A percentile compares a stretch with the other conserved stretches of the same genome.
Evolutionary conservation across 495 filamentous ascomycete species (phyloP).

Genomic region (Penicillium robsamsonii): DNA sequence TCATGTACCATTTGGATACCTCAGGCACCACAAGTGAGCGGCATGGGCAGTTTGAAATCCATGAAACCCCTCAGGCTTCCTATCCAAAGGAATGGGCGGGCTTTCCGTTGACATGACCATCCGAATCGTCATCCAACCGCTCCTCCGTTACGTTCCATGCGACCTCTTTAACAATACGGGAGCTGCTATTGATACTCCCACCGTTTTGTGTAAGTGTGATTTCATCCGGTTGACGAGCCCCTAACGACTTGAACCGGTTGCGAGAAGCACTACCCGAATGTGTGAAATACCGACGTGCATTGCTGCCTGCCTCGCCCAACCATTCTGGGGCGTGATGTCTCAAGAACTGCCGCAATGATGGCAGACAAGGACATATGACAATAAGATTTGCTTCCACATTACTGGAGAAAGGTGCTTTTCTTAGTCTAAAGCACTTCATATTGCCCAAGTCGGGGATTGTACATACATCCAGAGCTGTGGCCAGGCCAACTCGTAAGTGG

Average conservation of each 20-base stretch:
- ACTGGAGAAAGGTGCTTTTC: constrained; percentile 2
- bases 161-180: constrained; percentile 13
- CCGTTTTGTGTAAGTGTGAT: constrained; percentile 14
- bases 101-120: too few relatives aligned
- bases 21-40: too few relatives aligned
- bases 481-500: constrained; percentile 20
- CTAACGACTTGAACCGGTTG: constrained; percentile 13
- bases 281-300: background rate
- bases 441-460: too few relatives aligned
- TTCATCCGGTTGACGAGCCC: constrained; percentile 21
- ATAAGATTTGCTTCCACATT: constrained; percentile 33
- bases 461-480: constrained; percentile 25
- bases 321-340: constrained; percentile 21
- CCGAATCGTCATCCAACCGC: background rate
- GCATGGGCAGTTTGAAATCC: background rate
- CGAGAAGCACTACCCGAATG: constrained; percentile 5
- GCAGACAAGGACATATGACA: constrained; percentile 27
- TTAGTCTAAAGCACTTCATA: background rate
- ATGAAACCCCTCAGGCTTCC: background rate
- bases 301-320: constrained; percentile 16
- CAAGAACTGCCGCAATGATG: constrained; percentile 25
- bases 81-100: background rate
- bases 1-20: too few relatives aligned
- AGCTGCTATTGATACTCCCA: constrained; percentile 4
- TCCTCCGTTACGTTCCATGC: constrained; percentile 18